These are phyloP conservation scores for Suillus americanus DNA, from an alignment of 768 basidiomycete species.

Conservation along the genomic window DNA sequence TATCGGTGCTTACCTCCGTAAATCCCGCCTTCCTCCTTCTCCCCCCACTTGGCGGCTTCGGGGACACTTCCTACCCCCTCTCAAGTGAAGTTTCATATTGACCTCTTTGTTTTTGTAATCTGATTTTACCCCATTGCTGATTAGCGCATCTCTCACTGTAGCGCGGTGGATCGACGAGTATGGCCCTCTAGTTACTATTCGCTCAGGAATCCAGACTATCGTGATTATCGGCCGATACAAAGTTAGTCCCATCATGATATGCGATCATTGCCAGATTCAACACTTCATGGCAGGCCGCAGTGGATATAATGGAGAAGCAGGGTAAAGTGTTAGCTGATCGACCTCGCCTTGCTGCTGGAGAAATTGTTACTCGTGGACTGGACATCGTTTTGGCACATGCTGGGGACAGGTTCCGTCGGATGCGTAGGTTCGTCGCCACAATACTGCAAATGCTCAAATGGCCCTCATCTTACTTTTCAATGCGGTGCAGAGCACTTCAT, in stretches of 20 bases:
- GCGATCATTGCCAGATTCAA: too few relatives aligned
- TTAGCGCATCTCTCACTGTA: neutral
- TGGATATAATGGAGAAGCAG: neutral
- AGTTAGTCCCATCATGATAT: neutral
- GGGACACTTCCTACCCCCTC: neutral
- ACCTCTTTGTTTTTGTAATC: neutral
- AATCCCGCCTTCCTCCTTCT: neutral
- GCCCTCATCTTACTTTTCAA: neutral
- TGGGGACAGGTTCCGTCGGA: neutral
- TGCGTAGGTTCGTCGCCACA: neutral
- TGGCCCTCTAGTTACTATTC: neutral
- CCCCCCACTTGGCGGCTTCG: neutral
- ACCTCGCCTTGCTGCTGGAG: neutral
- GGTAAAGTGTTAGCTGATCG: neutral
- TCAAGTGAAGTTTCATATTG: neutral
- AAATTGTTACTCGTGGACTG: neutral
- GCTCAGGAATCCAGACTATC: neutral
- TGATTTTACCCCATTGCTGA: neutral
- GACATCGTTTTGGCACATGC: neutral
- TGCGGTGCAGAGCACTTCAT: neutral
- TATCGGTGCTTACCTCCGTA: neutral
- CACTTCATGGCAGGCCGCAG: neutral
- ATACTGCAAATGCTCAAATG: neutral
- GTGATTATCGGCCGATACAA: neutral
- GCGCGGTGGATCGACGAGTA: neutral